Percentiles rank a stretch among this genome's conserved stretches.
These are phyloP conservation scores for Diplogelasinospora grovesii DNA, from an alignment of 495 filamentous ascomycete species.

Conservation along the genomic window DNA sequence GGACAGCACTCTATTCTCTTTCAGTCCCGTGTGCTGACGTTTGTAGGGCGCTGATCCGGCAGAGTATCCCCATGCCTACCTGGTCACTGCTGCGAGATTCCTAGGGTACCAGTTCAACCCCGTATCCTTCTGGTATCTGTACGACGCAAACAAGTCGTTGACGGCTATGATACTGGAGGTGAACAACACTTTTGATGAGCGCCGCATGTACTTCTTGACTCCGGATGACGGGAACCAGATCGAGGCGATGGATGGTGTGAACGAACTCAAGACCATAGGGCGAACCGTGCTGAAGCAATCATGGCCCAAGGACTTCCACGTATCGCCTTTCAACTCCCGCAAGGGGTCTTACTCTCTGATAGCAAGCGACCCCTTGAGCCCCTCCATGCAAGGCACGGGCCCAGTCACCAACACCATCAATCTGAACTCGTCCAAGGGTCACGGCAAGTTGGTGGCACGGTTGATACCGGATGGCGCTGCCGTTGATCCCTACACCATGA, in stretches of 20 bases:
- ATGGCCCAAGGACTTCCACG: conserved; percentile 67
- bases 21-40: conserved; percentile 10
- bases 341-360: conserved; percentile 52
- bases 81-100: conserved; percentile 62
- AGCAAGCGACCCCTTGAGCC: conserved; percentile 48
- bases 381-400: conserved; percentile 24
- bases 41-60: conserved; percentile 41
- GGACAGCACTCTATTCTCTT: not conserved
- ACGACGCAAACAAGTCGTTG: conserved; percentile 50
- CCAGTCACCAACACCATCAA: conserved; percentile 50
- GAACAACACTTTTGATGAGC: conserved; percentile 73
- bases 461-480: conserved; percentile 42
- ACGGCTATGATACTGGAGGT: conserved; percentile 66
- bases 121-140: conserved; percentile 77
- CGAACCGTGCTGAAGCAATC: conserved; percentile 33
- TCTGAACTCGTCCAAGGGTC: conserved; percentile 47
- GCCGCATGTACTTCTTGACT: conserved; percentile 54
- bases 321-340: conserved; percentile 67
- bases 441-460: conserved; percentile 49
- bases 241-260: too few species aligned
- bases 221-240: conserved; percentile 18
- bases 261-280: too few species aligned
- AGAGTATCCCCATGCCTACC: conserved; percentile 58
- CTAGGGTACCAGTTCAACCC: conserved; percentile 69
- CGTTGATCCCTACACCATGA: conserved; percentile 42